Evolutionary conservation across 2,329 filamentous ascomycete species (phyloP), one percentile per base, ranked within the genome.

Genomic region (Celoporthe dispersa): DNA sequence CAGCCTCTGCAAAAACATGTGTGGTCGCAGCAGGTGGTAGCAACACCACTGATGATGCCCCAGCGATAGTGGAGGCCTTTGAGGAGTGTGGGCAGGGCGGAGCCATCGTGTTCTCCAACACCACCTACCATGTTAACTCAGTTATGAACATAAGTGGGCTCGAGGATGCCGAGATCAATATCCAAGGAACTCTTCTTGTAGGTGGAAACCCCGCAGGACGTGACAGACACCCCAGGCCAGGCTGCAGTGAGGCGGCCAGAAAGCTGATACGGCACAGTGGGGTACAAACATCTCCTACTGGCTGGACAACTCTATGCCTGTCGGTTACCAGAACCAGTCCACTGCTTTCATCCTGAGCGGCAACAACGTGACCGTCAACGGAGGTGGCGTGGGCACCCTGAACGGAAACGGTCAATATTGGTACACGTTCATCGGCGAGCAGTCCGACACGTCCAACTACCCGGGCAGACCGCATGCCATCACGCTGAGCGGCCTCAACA

Each of bases 341-440:
- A 81, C 82, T 0, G 83, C 82, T 1, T 84, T 82, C 79, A 73
- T 81, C n/a, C 76, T 86, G 28, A 83, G 84, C 1, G 85, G 85
- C 0, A 79, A 82, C 3, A 81, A 84, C 41, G 76, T 87, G 25
- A 77, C 77, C 14, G 78, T 85, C 37, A 76, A 81, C 14, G 84
- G 84, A 14, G 75, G 81, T 68, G 84, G 83, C 2, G 76, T 78
- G 12, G 85, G 85, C 1, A 85, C 81, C 8, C 76, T 87, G 3
- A 78, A 86, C 71, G 85, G 86, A 3, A 86, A 87, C 71, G 85
- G 85, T 0, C 81, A 87, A 66, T 79, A 80, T 3, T 88, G 85
- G 85, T 87, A 87, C 71, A 76, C 82, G 51, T 83, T 78, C 73
- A 79, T 80, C 64, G 73, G 78, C 25, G 76, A 69, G 60, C 73